Conservation (phyloP, 768 basidiomycete genomes). For the Tylopilus felleus region DNA sequence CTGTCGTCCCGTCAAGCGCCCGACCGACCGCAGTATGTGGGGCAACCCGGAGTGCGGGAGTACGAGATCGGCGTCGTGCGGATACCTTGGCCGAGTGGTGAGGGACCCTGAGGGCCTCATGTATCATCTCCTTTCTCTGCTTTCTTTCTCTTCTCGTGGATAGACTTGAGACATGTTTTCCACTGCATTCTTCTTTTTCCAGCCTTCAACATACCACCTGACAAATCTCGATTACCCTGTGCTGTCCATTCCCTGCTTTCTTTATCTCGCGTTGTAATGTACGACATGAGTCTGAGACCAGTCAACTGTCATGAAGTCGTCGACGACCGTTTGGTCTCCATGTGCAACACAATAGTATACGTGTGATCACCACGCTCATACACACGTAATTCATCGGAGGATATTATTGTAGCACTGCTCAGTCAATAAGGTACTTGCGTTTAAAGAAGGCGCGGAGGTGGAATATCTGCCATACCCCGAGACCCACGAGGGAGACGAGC, state of each 20-base stretch:
- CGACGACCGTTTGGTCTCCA: background rate
- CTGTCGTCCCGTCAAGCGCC: background rate
- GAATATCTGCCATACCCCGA: constrained; percentile 94
- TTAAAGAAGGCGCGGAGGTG: constrained; percentile 96
- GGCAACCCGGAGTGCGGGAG: constrained; percentile 25
- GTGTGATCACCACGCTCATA: background rate
- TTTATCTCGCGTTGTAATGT: constrained; percentile 3
- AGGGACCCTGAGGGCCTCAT: constrained; percentile 4
- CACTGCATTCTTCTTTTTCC: background rate
- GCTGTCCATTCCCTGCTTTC: background rate
- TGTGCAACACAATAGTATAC: background rate
- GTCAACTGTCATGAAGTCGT: background rate
- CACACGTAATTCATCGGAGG: constrained; percentile 1
- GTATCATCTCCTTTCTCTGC: background rate
- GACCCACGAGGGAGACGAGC: constrained; percentile 65
- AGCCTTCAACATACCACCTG: background rate
- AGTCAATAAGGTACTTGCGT: constrained; percentile 91
- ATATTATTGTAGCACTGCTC: constrained; percentile 20
- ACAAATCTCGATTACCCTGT: background rate
- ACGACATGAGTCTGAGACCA: constrained; percentile 8
- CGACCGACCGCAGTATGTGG: background rate
- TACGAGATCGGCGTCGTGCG: constrained; percentile 45
- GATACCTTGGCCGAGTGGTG: constrained; percentile 33
- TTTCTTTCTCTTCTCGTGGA: background rate
- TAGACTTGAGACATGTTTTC: background rate